These are phyloP conservation scores for Aaosphaeria arxii DNA, from an alignment of 2,329 filamentous ascomycete genomes.

Conservation along the genomic window DNA sequence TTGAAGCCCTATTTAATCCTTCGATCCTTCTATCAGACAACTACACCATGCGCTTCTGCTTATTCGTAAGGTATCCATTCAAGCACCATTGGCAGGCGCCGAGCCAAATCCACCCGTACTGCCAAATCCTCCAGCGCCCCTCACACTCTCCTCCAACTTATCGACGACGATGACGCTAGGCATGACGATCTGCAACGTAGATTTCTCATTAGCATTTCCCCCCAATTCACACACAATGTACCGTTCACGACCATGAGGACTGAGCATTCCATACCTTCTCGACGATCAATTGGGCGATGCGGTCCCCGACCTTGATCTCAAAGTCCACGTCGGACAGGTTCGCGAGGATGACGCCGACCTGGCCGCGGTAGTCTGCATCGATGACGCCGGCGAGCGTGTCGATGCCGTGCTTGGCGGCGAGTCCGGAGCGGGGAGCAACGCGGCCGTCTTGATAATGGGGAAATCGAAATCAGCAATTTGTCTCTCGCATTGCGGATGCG, in stretches of 20 bases:
- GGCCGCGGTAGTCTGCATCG: slow-evolving; percentile 93
- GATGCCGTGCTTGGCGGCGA: slow-evolving; percentile 92
- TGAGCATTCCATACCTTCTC: slow-evolving; percentile 60
- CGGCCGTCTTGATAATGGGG: slow-evolving; percentile 65
- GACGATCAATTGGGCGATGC: slow-evolving; percentile 87
- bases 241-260: not conserved
- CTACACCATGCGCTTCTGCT: too few relatives aligned
- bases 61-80: not conserved
- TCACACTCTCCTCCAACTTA: slow-evolving; percentile 83
- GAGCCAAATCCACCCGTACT: slow-evolving; percentile 38
- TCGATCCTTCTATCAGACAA: too few relatives aligned
- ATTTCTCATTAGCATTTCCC: not conserved
- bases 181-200: slow-evolving; percentile 67
- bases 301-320: slow-evolving; percentile 77
- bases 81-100: slow-evolving; percentile 8
- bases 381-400: slow-evolving; percentile 96
- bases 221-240: not conserved
- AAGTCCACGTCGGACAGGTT: slow-evolving; percentile 87
- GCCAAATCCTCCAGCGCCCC: slow-evolving; percentile 69
- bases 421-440: slow-evolving; percentile 84
- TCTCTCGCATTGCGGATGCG: not conserved
- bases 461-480: not conserved
- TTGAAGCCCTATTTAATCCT: too few relatives aligned
- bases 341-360: slow-evolving; percentile 91
- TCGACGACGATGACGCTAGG: slow-evolving; percentile 88